Evolutionary conservation across 2,329 filamentous ascomycete species (phyloP), one percentile per base, ranked within the genome.

Genomic region (Aureobasidium leucospermi): DNA sequence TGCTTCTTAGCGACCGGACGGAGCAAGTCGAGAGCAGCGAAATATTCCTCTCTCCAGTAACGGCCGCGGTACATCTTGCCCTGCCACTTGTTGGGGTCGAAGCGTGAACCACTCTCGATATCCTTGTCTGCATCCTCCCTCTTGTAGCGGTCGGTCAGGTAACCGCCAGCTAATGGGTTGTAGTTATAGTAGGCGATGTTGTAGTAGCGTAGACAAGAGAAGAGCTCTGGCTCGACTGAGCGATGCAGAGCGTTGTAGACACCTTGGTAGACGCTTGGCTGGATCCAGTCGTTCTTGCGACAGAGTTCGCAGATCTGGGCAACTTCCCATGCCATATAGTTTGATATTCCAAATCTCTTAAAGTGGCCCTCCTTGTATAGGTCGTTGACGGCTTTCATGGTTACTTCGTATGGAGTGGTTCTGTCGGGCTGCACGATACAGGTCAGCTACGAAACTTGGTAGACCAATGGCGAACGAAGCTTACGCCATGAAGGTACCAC

Each of bases 261-360:
- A 5, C 78, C 78, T 61, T 81, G 78, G 62, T 79, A 80, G 6
- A 78, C 76, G 2, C 64, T 67, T 0, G 79, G 78, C 59, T 68
- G 69, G 42, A 74, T 67, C 71, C 73, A 80, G 11, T 70, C 73
- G 47, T 78, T 69, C 36, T 63, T 60, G 0, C 68, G 65, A 65
- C 76, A 78, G 3, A 79, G 70, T 63, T 78, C 74, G 60, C 73
- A 74, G 28, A 81, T 76, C 62, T 76, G 69, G 0, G 76, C 76
- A 0, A 81, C 76, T 63, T 81, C 77, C 70, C 73, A 76, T 0
- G 75, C 66, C 65, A 70, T 68, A 62, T 73, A 80, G 63, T 81
- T 81, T 59, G 71, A 74, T 42, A 81, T 67, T 0, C 76, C 78
- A 36, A 78, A 74, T 1, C 71, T 67, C n/a, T 67, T 67, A 64